Evolutionary conservation across 345 rosid genomes (phyloP), one percentile per base, ranked within the genome.

Genomic region (Brassica nigra): DNA sequence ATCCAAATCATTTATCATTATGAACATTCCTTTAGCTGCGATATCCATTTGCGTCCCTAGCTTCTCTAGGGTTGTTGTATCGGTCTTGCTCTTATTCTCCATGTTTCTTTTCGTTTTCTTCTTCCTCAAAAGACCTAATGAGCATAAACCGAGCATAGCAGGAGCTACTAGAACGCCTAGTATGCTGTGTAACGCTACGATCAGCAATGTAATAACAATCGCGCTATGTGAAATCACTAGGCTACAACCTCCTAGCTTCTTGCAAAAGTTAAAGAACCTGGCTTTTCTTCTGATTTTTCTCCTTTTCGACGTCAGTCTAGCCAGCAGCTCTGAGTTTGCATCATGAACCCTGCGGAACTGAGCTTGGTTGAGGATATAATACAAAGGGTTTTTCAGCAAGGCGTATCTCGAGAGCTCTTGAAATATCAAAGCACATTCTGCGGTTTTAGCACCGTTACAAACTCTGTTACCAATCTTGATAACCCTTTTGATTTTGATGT

Each of bases 1-100:
- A 57, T 90, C 88, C 61, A 95, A 86, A 79, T 91, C 97, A n/a
- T 95, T 93, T 61, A 89, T 81, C 86, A 90, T 12, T 81, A 91
- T 86, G 62, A 83, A 95, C 47, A 86, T 78, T 73, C 96, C 95
- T 85, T 87, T 95, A 0, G 94, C 96, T 5, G 97, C 95, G 14
- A 82, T 70, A 47, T 95, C 95, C n/a, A 93, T 85, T 84, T 95
- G 91, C 7, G 70, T 74, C 18, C 82, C 74, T 2, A 88, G 80
- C 36, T 85, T 87, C 73, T 87, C 84, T 9, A 78, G 63, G 34
- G 62, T 83, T 82, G 83, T 70, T 82, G 83, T 70, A 67, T 16
- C 61, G 4, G 23, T 16, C 61, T 54, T 54, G 1, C 61, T 16
- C 58, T 52, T 52, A 39, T 6, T 34, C 49, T 1, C n/a, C 39